These are phyloP conservation scores for Ceratocystis harringtonii DNA, from an alignment of 2,329 filamentous ascomycete genomes.

Conservation along the genomic window DNA sequence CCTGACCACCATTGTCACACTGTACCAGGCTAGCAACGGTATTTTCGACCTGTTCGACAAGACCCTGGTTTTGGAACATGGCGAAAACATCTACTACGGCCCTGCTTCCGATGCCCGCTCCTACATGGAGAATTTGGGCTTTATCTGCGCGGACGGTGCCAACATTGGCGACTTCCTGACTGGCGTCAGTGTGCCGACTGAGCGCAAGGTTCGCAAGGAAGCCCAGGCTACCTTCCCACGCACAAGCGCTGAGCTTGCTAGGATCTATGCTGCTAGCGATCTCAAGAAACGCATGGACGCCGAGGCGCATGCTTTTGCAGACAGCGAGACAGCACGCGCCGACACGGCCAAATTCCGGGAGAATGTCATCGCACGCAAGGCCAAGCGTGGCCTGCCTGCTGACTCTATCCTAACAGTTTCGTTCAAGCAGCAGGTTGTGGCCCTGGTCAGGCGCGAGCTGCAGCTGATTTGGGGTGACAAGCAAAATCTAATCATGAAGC, in stretches of 20 bases:
- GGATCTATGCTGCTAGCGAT: conserved; percentile 36
- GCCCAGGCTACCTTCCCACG: conserved; percentile 31
- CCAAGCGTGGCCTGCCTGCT: conserved; percentile 33
- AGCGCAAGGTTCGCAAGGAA: conserved; percentile 42
- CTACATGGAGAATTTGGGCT: conserved; percentile 54
- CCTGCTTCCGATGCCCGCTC: conserved; percentile 42
- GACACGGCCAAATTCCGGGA: conserved; percentile 40
- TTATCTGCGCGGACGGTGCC: conserved; percentile 49
- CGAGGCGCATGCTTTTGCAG: conserved; percentile 41
- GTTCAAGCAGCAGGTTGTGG: conserved; percentile 40
- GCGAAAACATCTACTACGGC: conserved; percentile 49
- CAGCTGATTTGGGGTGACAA: conserved; percentile 52
- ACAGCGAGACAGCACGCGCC: conserved; percentile 32
- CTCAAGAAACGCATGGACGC: conserved; percentile 36
- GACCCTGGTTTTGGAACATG: conserved; percentile 42
- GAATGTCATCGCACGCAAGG: conserved; percentile 38
- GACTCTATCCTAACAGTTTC: conserved; percentile 41
- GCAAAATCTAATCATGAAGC: conserved; percentile 47
- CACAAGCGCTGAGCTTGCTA: conserved; percentile 31
- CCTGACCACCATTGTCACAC: conserved; percentile 53
- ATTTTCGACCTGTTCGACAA: conserved; percentile 52
- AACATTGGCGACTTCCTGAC: conserved; percentile 60
- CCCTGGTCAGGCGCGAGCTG: conserved; percentile 45
- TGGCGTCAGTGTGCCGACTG: conserved; percentile 52
- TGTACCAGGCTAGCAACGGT: conserved; percentile 54